Conservation (phyloP, 495 filamentous ascomycete genomes). For the Tuber umbilicatum region DNA sequence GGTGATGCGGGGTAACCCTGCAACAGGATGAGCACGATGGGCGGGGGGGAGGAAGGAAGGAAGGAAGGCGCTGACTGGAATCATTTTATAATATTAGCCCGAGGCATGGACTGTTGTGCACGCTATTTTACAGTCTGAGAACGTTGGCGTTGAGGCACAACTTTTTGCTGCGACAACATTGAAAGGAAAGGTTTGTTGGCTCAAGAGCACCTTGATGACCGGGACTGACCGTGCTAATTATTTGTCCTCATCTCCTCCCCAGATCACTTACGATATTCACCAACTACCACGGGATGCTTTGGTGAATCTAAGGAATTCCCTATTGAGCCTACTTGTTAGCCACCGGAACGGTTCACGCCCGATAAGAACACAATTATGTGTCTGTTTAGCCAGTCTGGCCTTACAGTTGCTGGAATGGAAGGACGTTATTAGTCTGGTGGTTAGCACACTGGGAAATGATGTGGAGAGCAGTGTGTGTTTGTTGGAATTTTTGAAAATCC, state of each 20-base stretch:
- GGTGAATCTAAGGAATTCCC: constrained; percentile 67
- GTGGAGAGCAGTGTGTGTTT: constrained; percentile 73
- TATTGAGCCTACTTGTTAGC: constrained; percentile 67
- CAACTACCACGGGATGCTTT: constrained; percentile 75
- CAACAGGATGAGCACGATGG: constrained; percentile 27
- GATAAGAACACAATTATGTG: constrained; percentile 87
- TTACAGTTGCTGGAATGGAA: constrained; percentile 97
- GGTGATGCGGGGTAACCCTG: constrained; percentile 41
- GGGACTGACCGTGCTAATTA: background rate
- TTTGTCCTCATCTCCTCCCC: background rate
- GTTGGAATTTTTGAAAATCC: constrained; percentile 88
- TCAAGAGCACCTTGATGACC: constrained; percentile 11
- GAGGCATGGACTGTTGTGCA: constrained; percentile 87
- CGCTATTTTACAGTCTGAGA: constrained; percentile 68
- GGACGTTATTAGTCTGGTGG: constrained; percentile 76
- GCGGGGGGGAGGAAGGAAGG: constrained; percentile 26
- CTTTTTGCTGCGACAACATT: constrained; percentile 94
- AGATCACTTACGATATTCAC: constrained; percentile 79
- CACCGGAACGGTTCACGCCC: constrained; percentile 81
- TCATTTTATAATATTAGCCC: constrained; percentile 49
- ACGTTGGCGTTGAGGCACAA: constrained; percentile 71
- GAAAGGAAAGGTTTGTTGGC: constrained; percentile 79
- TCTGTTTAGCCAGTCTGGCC: constrained; percentile 85
- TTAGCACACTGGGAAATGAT: constrained; percentile 67
- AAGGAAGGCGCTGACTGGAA: constrained; percentile 39